Conservation (phyloP, 2,329 filamentous ascomycete species). For the Diaporthe vaccinii region DNA sequence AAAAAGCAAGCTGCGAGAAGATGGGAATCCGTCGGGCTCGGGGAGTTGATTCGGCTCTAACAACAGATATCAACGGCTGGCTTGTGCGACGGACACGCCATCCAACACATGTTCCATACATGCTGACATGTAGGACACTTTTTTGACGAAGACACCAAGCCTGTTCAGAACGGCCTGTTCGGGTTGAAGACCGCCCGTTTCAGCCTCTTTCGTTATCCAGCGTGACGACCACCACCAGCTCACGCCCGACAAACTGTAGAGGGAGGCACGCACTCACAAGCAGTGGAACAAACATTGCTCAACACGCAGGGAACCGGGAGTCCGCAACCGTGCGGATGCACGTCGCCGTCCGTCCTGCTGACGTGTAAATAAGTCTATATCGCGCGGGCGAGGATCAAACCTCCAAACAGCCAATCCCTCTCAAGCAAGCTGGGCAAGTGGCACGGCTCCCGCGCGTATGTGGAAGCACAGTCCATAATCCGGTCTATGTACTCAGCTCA, state of each 20-base stretch:
- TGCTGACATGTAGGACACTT: not conserved
- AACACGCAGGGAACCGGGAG: not conserved
- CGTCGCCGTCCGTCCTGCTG: not conserved
- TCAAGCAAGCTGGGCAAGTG: not conserved
- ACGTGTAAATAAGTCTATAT: not conserved
- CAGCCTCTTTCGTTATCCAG: not conserved
- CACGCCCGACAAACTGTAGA: no score
- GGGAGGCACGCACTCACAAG: no score
- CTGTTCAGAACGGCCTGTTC: not conserved
- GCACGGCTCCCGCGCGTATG: not conserved
- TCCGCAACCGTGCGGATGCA: not conserved
- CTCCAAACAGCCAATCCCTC: not conserved
- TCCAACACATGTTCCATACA: not conserved
- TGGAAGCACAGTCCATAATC: conserved; percentile 3
- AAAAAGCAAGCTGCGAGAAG: not conserved
- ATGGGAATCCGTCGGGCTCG: not conserved
- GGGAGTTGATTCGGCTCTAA: not conserved
- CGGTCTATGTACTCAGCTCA: not conserved
- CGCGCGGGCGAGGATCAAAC: not conserved
- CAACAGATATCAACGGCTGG: not conserved
- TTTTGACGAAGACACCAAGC: not conserved
- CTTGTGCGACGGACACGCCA: not conserved
- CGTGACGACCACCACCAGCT: not conserved
- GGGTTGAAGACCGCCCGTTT: not conserved
- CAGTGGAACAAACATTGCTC: not conserved